phyloP scores from a whole-genome alignment of 2,329 filamentous ascomycete genomes.

The Talaromyces sp. region DNA sequence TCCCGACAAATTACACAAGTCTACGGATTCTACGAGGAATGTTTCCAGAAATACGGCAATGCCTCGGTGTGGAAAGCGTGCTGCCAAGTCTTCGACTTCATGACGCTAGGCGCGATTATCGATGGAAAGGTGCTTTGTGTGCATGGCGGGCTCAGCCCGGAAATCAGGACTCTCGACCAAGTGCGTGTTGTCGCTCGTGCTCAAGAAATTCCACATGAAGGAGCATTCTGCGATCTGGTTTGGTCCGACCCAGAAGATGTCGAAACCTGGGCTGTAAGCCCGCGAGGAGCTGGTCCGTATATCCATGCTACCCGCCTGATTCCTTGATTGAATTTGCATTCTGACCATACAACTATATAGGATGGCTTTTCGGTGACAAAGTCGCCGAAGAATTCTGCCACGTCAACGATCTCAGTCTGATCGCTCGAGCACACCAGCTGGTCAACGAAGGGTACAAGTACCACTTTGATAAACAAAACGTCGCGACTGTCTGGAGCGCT shows the following conservation, averaged over 20 bases:
- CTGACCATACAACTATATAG: conserved; percentile 11
- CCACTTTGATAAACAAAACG: conserved; percentile 90
- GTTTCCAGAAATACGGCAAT: conserved; percentile 70
- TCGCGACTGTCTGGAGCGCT: conserved; percentile 74
- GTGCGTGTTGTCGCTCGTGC: conserved; percentile 68
- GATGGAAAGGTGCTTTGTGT: conserved; percentile 70
- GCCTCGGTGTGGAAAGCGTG: conserved; percentile 74
- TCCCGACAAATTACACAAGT: conserved; percentile 73
- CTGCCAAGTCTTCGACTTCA: conserved; percentile 72
- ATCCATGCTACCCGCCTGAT: background rate
- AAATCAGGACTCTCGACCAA: conserved; percentile 69
- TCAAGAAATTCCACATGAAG: conserved; percentile 71
- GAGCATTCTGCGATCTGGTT: conserved; percentile 69
- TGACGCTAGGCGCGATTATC: conserved; percentile 66
- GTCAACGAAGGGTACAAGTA: conserved; percentile 82
- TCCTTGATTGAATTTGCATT: background rate
- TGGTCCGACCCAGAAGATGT: conserved; percentile 71
- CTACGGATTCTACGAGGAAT: conserved; percentile 74
- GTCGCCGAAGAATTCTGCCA: conserved; percentile 72
- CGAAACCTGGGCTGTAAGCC: conserved; percentile 64
- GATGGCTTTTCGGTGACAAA: conserved; percentile 64
- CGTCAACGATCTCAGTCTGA: conserved; percentile 65
- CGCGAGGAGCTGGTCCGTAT: conserved; percentile 57
- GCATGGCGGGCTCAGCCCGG: conserved; percentile 65
- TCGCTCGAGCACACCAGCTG: conserved; percentile 67